A percentile compares a stretch with the other conserved stretches of the same genome.
phyloP scores from a whole-genome alignment of 345 rosid species.

The Capsella bursapastoris region DNA sequence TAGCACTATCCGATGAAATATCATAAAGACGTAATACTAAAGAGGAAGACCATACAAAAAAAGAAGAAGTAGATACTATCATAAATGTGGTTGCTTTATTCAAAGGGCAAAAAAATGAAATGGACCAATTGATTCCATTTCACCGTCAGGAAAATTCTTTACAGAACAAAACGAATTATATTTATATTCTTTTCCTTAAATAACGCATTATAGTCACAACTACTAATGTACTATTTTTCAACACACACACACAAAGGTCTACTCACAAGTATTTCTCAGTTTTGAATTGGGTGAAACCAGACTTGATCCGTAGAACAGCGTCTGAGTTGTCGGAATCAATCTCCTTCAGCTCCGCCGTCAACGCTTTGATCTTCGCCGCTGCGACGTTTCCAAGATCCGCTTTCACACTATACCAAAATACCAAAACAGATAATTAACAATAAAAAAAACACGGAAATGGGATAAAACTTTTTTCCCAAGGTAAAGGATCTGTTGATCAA shows the following conservation, averaged over 20 bases:
- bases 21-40: neutral
- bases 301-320: constrained; percentile 61
- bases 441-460: constrained; percentile 11
- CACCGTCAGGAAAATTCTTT: constrained; percentile 23
- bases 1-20: constrained; percentile 14
- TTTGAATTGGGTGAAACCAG: constrained; percentile 83
- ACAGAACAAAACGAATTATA: constrained; percentile 11
- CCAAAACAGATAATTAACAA: neutral
- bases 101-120: neutral
- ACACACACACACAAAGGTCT: no score
- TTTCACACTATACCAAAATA: constrained; percentile 58
- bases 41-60: neutral
- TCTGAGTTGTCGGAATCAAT: constrained; percentile 50
- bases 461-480: neutral
- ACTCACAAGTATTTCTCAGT: constrained; percentile 78
- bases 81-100: constrained; percentile 15
- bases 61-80: constrained; percentile 5
- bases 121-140: constrained; percentile 27
- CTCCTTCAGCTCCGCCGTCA: constrained; percentile 75
- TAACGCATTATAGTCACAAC: neutral
- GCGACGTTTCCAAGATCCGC: constrained; percentile 70
- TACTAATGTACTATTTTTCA: no score
- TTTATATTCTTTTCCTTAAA: neutral
- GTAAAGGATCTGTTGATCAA: constrained; percentile 29
- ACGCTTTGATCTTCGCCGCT: constrained; percentile 76